These are phyloP conservation scores for Andrographis paniculata DNA, from an alignment of 305 asterid genomes.

Conservation along the genomic window DNA sequence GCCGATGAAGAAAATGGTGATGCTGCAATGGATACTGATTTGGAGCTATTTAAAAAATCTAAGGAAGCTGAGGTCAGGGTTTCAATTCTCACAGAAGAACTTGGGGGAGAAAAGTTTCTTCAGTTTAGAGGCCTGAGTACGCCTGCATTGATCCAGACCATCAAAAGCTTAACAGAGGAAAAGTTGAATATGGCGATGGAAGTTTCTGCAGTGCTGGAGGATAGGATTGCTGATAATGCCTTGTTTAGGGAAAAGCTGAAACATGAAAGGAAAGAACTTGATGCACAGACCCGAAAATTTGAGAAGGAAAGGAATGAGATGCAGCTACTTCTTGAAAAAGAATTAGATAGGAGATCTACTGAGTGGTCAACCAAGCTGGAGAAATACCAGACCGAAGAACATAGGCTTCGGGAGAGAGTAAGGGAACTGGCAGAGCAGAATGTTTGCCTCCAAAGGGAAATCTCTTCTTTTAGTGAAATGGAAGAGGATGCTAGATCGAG, in stretches of 20 bases:
- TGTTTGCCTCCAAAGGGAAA: slow-evolving; percentile 83
- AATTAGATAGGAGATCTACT: slow-evolving; percentile 81
- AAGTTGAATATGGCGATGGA: slow-evolving; percentile 69
- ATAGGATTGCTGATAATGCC: slow-evolving; percentile 75
- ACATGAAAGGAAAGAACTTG: slow-evolving; percentile 41
- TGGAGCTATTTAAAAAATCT: slow-evolving; percentile 36
- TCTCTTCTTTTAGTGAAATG: slow-evolving; percentile 57
- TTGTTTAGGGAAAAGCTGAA: slow-evolving; percentile 52
- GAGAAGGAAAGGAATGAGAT: slow-evolving; percentile 80
- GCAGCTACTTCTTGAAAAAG: slow-evolving; percentile 71
- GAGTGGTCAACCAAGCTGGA: slow-evolving; percentile 95
- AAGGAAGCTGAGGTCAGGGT: slow-evolving; percentile 78
- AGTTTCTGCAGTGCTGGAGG: slow-evolving; percentile 47
- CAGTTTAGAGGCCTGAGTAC: slow-evolving; percentile 46
- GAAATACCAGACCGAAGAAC: slow-evolving; percentile 80
- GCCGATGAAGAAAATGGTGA: slow-evolving; percentile 19
- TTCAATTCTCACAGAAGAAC: slow-evolving; percentile 60
- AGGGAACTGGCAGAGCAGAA: slow-evolving; percentile 96
- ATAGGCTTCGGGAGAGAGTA: slow-evolving; percentile 90
- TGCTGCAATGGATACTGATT: slow-evolving; percentile 36
- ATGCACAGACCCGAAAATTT: slow-evolving; percentile 43
- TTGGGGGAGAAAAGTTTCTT: slow-evolving; percentile 38
- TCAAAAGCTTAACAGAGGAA: slow-evolving; percentile 61
- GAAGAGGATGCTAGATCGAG: slow-evolving; percentile 44
- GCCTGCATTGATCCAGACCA: slow-evolving; percentile 47